Conservation (phyloP, 1,284 basidiomycete genomes). For the Naganishia sp. region DNA sequence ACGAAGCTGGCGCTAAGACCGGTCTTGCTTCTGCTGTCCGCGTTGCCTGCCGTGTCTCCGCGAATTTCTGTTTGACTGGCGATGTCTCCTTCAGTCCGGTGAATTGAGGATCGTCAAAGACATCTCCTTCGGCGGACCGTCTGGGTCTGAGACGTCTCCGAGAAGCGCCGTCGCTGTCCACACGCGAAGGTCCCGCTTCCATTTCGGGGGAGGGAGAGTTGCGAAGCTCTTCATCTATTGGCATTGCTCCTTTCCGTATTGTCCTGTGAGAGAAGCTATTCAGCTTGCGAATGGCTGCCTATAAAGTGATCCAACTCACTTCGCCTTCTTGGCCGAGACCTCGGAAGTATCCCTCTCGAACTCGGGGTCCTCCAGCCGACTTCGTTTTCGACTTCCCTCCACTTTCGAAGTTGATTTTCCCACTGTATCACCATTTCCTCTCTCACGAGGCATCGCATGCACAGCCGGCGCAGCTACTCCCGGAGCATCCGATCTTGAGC, state of each 20-base stretch:
- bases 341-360: neutral
- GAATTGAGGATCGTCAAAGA: constrained; percentile 9
- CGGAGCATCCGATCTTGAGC: no score
- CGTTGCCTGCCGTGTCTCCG: neutral
- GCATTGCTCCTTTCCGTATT: constrained; percentile 13
- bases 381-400: neutral
- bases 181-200: constrained; percentile 15
- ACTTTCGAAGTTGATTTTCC: neutral
- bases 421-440: neutral
- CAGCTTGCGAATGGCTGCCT: neutral
- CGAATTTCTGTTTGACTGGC: neutral
- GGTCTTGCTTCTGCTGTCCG: neutral
- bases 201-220: neutral
- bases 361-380: neutral
- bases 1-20: constrained; percentile 13
- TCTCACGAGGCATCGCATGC: no score
- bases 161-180: neutral
- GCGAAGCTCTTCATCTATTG: constrained; percentile 8
- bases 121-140: constrained; percentile 11
- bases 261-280: neutral
- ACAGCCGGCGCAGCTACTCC: no score
- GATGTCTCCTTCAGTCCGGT: neutral
- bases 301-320: neutral
- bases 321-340: neutral
- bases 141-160: constrained; percentile 6